Base-by-base conservation (phyloP, 768 basidiomycete genomes). In the Mrakia blollopis region DNA sequence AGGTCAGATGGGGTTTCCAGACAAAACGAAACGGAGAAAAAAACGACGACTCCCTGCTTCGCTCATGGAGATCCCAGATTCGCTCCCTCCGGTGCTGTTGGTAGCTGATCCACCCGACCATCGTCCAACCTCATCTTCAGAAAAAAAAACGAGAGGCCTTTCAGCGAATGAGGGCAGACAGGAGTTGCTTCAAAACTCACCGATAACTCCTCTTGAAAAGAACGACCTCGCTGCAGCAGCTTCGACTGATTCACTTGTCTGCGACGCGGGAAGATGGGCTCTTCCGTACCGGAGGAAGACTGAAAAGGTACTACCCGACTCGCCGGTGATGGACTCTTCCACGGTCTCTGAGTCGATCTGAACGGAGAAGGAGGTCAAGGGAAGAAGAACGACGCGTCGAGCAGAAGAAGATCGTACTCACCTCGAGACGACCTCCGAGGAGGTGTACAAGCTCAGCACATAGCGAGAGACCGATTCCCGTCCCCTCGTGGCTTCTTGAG, bases 381-480 rank as follows among this genome's bases (percentile, higher is more conserved):
- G 7, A 21, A 50, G 47, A 18, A 16, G 47, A 21, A 50, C 47
- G 47, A 50, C 47, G 47, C 18, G 47, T 21, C 47, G 18, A 50
- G 21, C 44, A 10, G 44, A 47, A 14, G 47, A 50, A 50, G n/a
- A n/a, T n/a, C 16, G 47, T 18, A 18, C 47, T 50, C 47, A 50
- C 47, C 47, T 63, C 44, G 13, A 77, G 71, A 1, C 71, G 30
- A 3, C 76, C 76, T 28, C 70, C 70, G 50, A 50, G 76, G 0
- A 77, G 44, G 3, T 72, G 28, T 11, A 77, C 57, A 25, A 77
- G 71, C 62, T 77, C 76, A 14, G 72, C 16, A 52, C 61, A 65
- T 47, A 77, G 71, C 9, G 70, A 62, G 47, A 77, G 76, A 47
- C 76, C 76, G 21, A 77, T 63, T 3, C 76, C 72, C 61, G 76